A percentile compares a stretch with the other conserved stretches of the same genome.
Evolutionary conservation across 345 rosid species (phyloP).

Genomic region (Eucalyptus curtisii): DNA sequence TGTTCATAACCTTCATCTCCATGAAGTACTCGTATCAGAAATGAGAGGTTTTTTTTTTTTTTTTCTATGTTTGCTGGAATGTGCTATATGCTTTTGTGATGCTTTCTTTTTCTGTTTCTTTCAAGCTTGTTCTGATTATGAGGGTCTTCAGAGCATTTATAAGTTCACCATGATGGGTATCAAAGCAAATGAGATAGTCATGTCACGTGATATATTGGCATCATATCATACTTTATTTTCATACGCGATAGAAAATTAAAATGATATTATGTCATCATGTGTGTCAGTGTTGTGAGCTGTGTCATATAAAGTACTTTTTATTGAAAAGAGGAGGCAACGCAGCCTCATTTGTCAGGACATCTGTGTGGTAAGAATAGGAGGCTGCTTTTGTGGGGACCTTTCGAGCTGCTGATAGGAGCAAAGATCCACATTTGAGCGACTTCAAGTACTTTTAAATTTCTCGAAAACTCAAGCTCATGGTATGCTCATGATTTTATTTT

Average conservation of each 20-base stretch:
- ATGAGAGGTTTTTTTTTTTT: neutral
- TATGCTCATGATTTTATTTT: neutral
- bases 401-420: neutral
- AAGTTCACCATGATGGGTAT: neutral
- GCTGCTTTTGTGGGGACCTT: neutral
- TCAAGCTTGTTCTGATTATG: neutral
- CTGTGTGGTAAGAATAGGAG: neutral
- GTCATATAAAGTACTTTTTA: neutral
- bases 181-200: neutral
- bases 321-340: neutral
- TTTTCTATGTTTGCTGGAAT: neutral
- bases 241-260: neutral
- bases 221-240: neutral
- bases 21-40: neutral
- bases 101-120: neutral
- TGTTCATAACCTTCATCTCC: constrained; percentile 12
- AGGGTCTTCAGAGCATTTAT: neutral
- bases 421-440: neutral
- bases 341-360: neutral
- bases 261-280: neutral
- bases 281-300: neutral
- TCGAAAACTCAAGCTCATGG: neutral
- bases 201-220: neutral
- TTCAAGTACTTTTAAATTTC: neutral
- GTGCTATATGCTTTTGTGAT: neutral